Percentiles rank a stretch among this genome's conserved stretches.
Conservation (phyloP, 441 rosid species). For the Theobroma grandiflorum region DNA sequence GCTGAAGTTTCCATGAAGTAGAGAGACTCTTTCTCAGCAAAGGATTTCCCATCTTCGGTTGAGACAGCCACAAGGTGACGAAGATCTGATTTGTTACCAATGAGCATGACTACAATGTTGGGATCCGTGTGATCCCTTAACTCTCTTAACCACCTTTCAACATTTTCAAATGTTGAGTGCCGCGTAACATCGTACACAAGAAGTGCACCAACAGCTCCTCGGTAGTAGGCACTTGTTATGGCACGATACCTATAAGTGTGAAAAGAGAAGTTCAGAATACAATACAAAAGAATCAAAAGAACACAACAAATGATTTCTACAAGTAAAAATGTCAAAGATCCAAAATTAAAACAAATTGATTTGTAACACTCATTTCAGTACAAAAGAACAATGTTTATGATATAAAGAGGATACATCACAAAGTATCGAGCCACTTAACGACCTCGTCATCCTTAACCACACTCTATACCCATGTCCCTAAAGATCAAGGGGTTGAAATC, state of each 20-base stretch:
- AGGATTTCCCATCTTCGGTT: conserved; percentile 72
- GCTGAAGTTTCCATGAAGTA: conserved; percentile 95
- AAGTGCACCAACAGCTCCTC: conserved; percentile 95
- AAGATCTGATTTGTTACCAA: conserved; percentile 88
- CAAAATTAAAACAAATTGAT: background rate
- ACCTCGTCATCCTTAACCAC: background rate
- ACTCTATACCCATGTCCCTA: background rate
- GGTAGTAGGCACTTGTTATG: conserved; percentile 86
- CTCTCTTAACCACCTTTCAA: conserved; percentile 85
- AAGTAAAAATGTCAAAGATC: background rate
- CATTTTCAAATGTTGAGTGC: conserved; percentile 82
- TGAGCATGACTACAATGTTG: conserved; percentile 88
- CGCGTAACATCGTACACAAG: conserved; percentile 88
- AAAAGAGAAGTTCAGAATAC: conserved; percentile 7
- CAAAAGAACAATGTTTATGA: background rate
- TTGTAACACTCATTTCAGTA: background rate
- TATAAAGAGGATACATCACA: background rate
- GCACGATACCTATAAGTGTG: conserved; percentile 74
- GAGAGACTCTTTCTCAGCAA: conserved; percentile 76
- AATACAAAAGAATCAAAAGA: background rate
- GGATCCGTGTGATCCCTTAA: conserved; percentile 90
- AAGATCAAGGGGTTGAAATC: background rate
- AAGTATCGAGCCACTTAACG: background rate
- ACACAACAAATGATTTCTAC: background rate
- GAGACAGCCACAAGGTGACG: conserved; percentile 86